These are phyloP conservation scores for Plasmodium berghei DNA, from an alignment of 169 alveolate species.

Conservation along the genomic window DNA sequence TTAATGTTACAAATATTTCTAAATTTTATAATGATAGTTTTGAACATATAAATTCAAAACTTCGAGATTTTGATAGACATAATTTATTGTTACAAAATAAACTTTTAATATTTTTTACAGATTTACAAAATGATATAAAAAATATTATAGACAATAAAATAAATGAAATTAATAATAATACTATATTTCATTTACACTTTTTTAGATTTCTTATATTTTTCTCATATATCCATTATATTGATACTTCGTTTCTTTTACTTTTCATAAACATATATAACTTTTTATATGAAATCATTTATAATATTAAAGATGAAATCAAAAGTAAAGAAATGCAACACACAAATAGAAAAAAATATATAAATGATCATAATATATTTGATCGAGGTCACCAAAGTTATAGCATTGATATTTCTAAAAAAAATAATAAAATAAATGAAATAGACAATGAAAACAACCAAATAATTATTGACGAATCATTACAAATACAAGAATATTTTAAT, in stretches of 20 bases:
- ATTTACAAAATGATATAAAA: conserved; percentile 25
- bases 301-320: conserved; percentile 49
- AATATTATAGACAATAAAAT: conserved; percentile 28
- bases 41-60: conserved; percentile 20
- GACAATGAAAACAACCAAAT: neutral
- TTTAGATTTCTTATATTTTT: conserved; percentile 39
- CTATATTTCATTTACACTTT: conserved; percentile 35
- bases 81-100: conserved; percentile 23
- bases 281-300: conserved; percentile 59
- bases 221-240: conserved; percentile 35
- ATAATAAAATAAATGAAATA: too few relatives aligned
- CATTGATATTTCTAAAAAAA: neutral
- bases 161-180: conserved; percentile 32
- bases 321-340: conserved; percentile 9
- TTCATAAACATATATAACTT: conserved; percentile 59
- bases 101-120: conserved; percentile 12
- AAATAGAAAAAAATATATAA: neutral
- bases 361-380: too few relatives aligned
- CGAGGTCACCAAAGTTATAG: neutral
- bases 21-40: conserved; percentile 34
- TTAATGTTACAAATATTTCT: conserved; percentile 2
- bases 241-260: conserved; percentile 43
- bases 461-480: conserved; percentile 17
- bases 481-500: conserved; percentile 16
- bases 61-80: conserved; percentile 20